Base-by-base conservation (phyloP, 2,329 filamentous ascomycete genomes). In the Emericellopsis cladophorae region DNA sequence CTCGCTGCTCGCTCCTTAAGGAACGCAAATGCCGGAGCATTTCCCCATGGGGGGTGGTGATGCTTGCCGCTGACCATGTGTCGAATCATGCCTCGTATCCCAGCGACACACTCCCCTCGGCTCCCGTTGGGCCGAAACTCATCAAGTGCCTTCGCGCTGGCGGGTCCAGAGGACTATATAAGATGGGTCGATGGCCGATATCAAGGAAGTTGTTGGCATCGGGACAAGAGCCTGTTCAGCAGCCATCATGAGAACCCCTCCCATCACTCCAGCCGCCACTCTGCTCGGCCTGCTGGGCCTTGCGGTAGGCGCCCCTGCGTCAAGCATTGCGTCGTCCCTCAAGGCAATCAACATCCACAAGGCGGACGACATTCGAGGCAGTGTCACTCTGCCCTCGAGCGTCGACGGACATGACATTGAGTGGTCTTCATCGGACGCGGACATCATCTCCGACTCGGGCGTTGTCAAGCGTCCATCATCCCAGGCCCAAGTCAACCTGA, bases 331-430 rank as follows among this genome's bases (percentile, higher is more conserved):
- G 42, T 29, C 37, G n/a, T 14, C 44, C 42, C 16, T 42, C n/a
- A 24, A 42, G 14, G 40, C 40, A 14, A 37, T 61, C 7, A 37
- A 46, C 1, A 43, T 62, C 2, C 51, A 47, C 32, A 64, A 64
- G 44, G 44, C 63, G 16, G 50, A 56, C 7, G 55, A 64, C 37
- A 54, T 66, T 37, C 54, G 59, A 15, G 59, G 62, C 21, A 64
- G 66, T 42, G 45, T 66, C 16, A 45, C 54, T 32, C 50, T 66
- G 5, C 62, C 62, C 11, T 32, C 47, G 1, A 43, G 48, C 2
- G 48, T 52, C 1, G 52, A 61, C 21, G 55, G 53, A 1, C 44
- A 55, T 4, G 26, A 49, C 3, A 45, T 66, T n/a, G 54, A 49
- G 4, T 66, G 62, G 62, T 38, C 47, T 7, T 64, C 55, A 42